Evolutionary conservation across 768 basidiomycete genomes (phyloP).

Genomic region (Artomyces pyxidatus): DNA sequence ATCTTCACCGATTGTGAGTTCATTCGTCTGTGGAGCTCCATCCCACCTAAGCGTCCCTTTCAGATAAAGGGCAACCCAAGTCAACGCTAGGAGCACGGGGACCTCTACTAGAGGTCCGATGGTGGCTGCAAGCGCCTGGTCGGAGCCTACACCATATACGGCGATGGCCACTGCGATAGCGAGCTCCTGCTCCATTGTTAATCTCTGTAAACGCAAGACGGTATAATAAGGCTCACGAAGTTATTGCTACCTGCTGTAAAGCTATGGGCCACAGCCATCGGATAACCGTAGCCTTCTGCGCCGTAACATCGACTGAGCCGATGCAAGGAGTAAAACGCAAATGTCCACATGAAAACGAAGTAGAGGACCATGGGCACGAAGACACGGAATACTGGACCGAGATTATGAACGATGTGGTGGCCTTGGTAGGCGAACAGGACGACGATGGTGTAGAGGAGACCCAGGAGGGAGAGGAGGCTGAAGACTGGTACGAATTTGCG

Average conservation of each 20-base stretch:
- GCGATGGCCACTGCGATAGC: conserved; percentile 79
- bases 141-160: conserved; percentile 67
- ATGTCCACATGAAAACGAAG: conserved; percentile 69
- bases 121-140: conserved; percentile 76
- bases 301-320: conserved; percentile 39
- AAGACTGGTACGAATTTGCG: conserved; percentile 60
- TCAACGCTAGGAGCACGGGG: conserved; percentile 63
- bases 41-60: background rate
- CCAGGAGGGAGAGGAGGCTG: conserved; percentile 60
- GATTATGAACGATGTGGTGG: conserved; percentile 61
- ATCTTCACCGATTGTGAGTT: no score
- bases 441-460: conserved; percentile 74
- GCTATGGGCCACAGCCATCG: conserved; percentile 67
- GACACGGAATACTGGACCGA: conserved; percentile 72
- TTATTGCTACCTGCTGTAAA: conserved; percentile 81
- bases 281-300: conserved; percentile 36
- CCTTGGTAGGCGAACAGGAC: conserved; percentile 57
- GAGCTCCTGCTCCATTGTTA: conserved; percentile 42
- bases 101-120: conserved; percentile 76
- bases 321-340: conserved; percentile 31
- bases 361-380: conserved; percentile 77
- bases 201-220: background rate
- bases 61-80: conserved; percentile 47
- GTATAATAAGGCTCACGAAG: conserved; percentile 39
- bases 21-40: no score